Base-by-base conservation (phyloP, 2,329 filamentous ascomycete genomes). In the Colletotrichum gigasporum region DNA sequence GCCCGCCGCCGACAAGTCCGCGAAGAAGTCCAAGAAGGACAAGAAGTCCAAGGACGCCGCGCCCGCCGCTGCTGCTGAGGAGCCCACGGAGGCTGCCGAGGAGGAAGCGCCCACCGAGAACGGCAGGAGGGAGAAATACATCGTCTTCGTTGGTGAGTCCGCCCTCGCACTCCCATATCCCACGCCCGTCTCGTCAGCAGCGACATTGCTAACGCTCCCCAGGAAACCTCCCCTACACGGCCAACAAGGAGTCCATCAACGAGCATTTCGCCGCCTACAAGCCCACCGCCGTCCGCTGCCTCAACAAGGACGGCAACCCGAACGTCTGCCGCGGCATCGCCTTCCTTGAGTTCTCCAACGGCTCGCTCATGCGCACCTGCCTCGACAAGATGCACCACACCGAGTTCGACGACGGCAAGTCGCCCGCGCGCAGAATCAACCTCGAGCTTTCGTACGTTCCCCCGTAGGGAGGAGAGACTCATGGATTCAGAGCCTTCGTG, bases 291-390 rank as follows among this genome's bases (percentile, higher is more conserved):
- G 84, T 96, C 51, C 92, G 95, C 20, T 89, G 93, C 66, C 87
- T 92, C 48, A 92, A 89, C 55, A 86, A 91, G 71, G 88, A 88
- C 69, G 81, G 82, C 56, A 82, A 88, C 68, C 83, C 86, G 11
- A 83, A 82, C 57, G 87, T 89, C 68, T 90, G 87, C 72, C 90
- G 90, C 69, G 92, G 93, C 34, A 91, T 91, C 71, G 93, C 92
- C 5, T 97, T 97, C 77, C 83, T 98, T 70, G 95, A 98, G 78
- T 98, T 97, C 74, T 89, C 89, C 68, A 86, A 89, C 69, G 96
- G 90, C 79, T 91, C 94, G 78, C 88, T 91, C 74, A 96, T 97
- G 93, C 92, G 96, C 83, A 96, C 93, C 30, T 97, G 93, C 74
- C 84, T 98, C 65, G 92, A 94, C 78, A 88, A 93, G 68, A 95